Percentiles rank a stretch among this genome's conserved stretches.
These are phyloP conservation scores for Geotrichum bryndzae DNA, from an alignment of 1,139 yeast species.

Conservation along the genomic window DNA sequence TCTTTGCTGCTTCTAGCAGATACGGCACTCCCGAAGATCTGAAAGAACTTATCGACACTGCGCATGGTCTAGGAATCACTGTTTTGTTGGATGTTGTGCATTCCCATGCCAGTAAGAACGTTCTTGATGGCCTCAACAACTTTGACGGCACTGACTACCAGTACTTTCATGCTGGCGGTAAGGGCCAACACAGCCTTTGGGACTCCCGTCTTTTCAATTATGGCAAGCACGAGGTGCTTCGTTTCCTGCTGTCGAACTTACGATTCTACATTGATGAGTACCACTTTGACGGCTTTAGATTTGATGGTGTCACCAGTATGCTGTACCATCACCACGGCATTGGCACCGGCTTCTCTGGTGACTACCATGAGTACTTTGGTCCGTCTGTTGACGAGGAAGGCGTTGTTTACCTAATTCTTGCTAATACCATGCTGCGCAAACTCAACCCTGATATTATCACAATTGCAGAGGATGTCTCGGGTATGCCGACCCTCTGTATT, in stretches of 20 bases:
- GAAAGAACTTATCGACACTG: constrained; percentile 83
- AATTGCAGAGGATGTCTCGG: constrained; percentile 95
- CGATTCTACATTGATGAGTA: constrained; percentile 79
- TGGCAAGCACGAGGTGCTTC: constrained; percentile 80
- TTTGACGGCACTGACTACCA: constrained; percentile 96
- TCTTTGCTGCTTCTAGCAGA: constrained; percentile 83
- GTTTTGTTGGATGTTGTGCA: constrained; percentile 91
- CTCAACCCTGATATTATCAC: constrained; percentile 56
- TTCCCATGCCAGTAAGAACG: constrained; percentile 92
- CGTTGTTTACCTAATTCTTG: constrained; percentile 76
- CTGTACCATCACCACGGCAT: constrained; percentile 87
- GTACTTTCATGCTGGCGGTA: constrained; percentile 81
- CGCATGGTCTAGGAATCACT: constrained; percentile 80
- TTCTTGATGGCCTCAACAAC: constrained; percentile 84
- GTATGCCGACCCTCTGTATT: constrained; percentile 91
- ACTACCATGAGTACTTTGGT: constrained; percentile 84
- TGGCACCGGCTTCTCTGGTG: constrained; percentile 84
- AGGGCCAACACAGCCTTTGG: constrained; percentile 89
- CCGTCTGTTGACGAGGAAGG: constrained; percentile 83
- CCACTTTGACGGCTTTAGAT: constrained; percentile 89
- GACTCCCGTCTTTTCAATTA: constrained; percentile 91
- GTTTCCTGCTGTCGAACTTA: constrained; percentile 82
- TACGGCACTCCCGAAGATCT: constrained; percentile 93
- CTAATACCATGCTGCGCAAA: constrained; percentile 65
- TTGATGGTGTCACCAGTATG: constrained; percentile 96